Conservation (phyloP, 257 asterid genomes). For the Fraxinus quadrangulata region DNA sequence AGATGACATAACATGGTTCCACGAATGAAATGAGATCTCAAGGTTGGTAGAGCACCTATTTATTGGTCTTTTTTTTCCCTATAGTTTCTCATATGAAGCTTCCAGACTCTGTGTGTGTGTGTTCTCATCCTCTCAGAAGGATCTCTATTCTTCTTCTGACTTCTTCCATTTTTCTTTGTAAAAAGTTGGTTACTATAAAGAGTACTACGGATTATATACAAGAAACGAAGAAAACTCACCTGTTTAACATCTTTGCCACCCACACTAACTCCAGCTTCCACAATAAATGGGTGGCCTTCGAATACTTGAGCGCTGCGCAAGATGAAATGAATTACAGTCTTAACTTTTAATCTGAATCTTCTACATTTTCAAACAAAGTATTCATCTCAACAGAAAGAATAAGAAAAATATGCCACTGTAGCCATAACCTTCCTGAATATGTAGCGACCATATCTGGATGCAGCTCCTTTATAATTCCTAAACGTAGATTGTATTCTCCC, state of each 20-base stretch:
- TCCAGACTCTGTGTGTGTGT: background rate
- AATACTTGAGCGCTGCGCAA: conserved; percentile 83
- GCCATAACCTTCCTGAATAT: conserved; percentile 81
- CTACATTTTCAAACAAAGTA: conserved; percentile 14
- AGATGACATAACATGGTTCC: background rate
- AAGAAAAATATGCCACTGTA: conserved; percentile 1
- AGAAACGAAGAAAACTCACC: conserved; percentile 44
- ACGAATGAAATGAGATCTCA: background rate
- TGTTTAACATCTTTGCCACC: conserved; percentile 94
- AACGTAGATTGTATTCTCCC: conserved; percentile 84
- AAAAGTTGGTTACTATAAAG: background rate
- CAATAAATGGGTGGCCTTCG: conserved; percentile 93
- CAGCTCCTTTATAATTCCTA: conserved; percentile 87
- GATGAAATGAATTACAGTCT: conserved; percentile 21
- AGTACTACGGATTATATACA: background rate
- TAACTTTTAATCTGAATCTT: conserved; percentile 1
- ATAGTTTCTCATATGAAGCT: no score
- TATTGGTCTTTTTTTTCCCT: no score
- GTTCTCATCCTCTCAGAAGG: no score
- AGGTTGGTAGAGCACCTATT: no score
- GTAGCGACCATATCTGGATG: conserved; percentile 98
- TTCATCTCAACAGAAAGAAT: background rate
- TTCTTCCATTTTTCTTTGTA: no score
- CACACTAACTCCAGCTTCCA: conserved; percentile 92
- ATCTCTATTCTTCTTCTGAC: no score